Base-by-base conservation (phyloP, 139 green algal species). In the Chlamydomonas eustigma region DNA sequence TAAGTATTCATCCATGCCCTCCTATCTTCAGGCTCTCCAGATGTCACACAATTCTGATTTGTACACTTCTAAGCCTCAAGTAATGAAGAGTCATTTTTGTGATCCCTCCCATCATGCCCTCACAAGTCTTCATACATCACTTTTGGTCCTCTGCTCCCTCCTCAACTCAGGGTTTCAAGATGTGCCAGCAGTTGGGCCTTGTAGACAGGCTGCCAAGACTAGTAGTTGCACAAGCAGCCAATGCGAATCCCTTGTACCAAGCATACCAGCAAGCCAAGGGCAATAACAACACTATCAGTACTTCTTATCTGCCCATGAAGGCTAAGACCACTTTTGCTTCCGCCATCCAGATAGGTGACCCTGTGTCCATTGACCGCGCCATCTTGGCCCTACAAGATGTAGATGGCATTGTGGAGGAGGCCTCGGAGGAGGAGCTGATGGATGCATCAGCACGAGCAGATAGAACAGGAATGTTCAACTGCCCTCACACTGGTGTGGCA, bases 341-440 rank as follows among this genome's bases (percentile, higher is more conserved):
- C 24, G 96, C 96, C 51, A 99, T 99, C 85, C 96, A 86, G 50
- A 99, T 99, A 63, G 96, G 96, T 4, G 96, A 99, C 84, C 96
- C 96, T 0, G 96, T 99, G 34, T 98, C 93, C 12, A 98, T 98
- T 76, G 90, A 99, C 82, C 89, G 96, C 32, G 96, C 96, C n/a
- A 94, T 99, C 73, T 81, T 96, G 76, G 96, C 96, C n/a, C 86
- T 99, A 30, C 79, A 90, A 51, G 94, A 87, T 51, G 90, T 82
- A 25, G 81, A 99, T 76, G 96, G 96, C 50, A 91, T 99, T 36
- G 96, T 99, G 51, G 96, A 98, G 88, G 96, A 99, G 87, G 96
- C 96, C 1, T 96, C 76, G 3, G 96, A 99, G 87, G 95, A 99
- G 83, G 96, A 99, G 85, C 88, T 99, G n/a, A 98, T 99, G 95